These are phyloP conservation scores for Scenedesmus sp. DNA, from an alignment of 163 green algal genomes.

Conservation along the genomic window DNA sequence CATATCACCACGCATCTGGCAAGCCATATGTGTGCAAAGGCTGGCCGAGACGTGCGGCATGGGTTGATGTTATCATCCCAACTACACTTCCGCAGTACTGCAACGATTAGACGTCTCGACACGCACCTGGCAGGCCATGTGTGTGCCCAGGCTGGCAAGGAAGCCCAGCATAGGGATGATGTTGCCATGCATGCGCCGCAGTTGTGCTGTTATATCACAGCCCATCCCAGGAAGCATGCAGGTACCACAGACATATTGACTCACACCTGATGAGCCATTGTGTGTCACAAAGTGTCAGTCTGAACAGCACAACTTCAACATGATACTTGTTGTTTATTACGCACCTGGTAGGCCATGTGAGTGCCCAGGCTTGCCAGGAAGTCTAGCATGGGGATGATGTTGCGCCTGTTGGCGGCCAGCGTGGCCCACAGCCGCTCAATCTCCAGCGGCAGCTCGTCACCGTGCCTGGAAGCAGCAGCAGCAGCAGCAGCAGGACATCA, in stretches of 20 bases:
- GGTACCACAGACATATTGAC: neutral
- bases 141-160: slow-evolving; percentile 77
- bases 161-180: slow-evolving; percentile 92
- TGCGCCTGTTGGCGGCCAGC: slow-evolving; percentile 82
- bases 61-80: too few relatives aligned
- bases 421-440: slow-evolving; percentile 90
- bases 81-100: too few relatives aligned
- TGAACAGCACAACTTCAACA: neutral
- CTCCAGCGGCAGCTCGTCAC: slow-evolving; percentile 59
- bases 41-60: too few relatives aligned
- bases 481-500: neutral
- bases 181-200: slow-evolving; percentile 93
- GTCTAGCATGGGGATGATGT: slow-evolving; percentile 91
- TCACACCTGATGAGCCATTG: neutral
- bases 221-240: too few relatives aligned
- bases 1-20: too few relatives aligned
- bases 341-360: slow-evolving; percentile 60
- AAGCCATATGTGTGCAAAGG: too few relatives aligned
- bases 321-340: neutral
- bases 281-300: neutral
- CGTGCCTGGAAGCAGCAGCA: slow-evolving; percentile 34
- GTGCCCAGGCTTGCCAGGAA: slow-evolving; percentile 85
- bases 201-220: neutral
- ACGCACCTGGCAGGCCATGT: slow-evolving; percentile 59
- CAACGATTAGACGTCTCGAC: too few relatives aligned